Evolutionary conservation across 2,329 filamentous ascomycete genomes (phyloP), one percentile per base, ranked within the genome.

Genomic region (Ceratocystiopsis brevicomis): DNA sequence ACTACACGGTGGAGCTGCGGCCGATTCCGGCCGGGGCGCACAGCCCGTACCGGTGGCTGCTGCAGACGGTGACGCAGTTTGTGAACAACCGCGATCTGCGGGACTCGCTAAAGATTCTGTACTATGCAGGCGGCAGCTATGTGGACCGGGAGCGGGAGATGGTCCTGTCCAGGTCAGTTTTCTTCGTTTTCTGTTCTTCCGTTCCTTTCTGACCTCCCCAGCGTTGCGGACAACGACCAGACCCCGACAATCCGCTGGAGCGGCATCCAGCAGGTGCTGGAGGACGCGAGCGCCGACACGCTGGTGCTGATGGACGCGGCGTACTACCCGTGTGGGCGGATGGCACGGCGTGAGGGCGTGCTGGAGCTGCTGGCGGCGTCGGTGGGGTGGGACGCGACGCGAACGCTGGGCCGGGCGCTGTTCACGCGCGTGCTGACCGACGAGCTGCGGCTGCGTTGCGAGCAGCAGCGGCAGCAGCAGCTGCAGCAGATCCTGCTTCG

Each of bases 221-320:
- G 25, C 10, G 5, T 30, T 30, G 25, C 25, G 8, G 25, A 30
- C 25, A 30, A 30, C 6, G 8, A 10, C 25, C 25, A 30, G 25
- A 10, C 25, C 25, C 8, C 25, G 18, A 63, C 60, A 6, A 68
- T 74, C 40, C 59, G 69, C 40, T 76, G 71, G 71, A 68, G 61
- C 46, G 64, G 64, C 17, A 67, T 76, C 35, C 70, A 75, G 52
- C 66, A 68, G 47, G 65, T 66, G 15, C 58, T 76, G 9, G 71
- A 76, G 52, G 67, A 72, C 46, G 67, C 69, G 2, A 61, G 59
- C 30, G 64, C 70, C 3, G 71, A 76, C 52, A 69, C 67, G 5
- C 59, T 76, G 17, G 63, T 76, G 44, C 58, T 76, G 33, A 71
- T 76, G 68, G 71, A 76, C 54, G 65, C 70, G 6, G 66, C 68